Percentiles rank a stretch among this genome's conserved stretches.
Evolutionary conservation across 2,329 filamentous ascomycete species (phyloP).

Genomic region (Periconia sp.): DNA sequence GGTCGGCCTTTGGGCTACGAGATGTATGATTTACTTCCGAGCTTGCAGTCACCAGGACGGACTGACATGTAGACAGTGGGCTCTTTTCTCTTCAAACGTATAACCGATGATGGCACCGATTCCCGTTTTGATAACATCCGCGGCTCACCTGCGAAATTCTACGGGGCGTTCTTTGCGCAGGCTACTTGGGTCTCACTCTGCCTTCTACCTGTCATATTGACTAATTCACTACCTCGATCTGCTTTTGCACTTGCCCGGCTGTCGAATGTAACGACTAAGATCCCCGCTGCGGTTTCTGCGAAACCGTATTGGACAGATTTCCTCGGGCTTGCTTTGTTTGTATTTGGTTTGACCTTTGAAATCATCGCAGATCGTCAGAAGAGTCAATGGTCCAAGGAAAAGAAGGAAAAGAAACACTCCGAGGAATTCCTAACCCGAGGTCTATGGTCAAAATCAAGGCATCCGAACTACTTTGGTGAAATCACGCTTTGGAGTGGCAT

Average conservation of each 20-base stretch:
- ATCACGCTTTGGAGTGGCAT: conserved; percentile 72
- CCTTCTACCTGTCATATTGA: conserved; percentile 67
- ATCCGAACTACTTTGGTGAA: conserved; percentile 78
- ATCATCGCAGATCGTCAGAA: conserved; percentile 69
- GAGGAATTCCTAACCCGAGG: conserved; percentile 71
- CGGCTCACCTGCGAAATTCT: conserved; percentile 58
- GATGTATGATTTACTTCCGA: conserved; percentile 54
- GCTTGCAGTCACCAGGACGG: conserved; percentile 1
- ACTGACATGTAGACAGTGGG: conserved; percentile 58
- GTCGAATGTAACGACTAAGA: conserved; percentile 30
- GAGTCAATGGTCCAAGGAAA: conserved; percentile 64
- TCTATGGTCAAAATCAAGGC: conserved; percentile 65
- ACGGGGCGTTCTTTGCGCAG: conserved; percentile 64
- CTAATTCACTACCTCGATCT: conserved; percentile 66
- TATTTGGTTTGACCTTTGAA: conserved; percentile 66
- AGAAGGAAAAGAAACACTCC: conserved; percentile 68
- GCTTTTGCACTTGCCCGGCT: conserved; percentile 46
- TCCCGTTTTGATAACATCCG: conserved; percentile 64
- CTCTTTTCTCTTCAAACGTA: conserved; percentile 67
- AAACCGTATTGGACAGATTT: conserved; percentile 57
- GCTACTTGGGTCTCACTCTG: conserved; percentile 73
- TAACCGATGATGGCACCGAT: conserved; percentile 63
- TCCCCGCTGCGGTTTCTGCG: conserved; percentile 53
- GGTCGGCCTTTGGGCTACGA: conserved; percentile 66
- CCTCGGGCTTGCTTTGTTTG: conserved; percentile 64